Evolutionary conservation across 108 stramenopile species (phyloP).

Genomic region (Schizochytrium sp.): DNA sequence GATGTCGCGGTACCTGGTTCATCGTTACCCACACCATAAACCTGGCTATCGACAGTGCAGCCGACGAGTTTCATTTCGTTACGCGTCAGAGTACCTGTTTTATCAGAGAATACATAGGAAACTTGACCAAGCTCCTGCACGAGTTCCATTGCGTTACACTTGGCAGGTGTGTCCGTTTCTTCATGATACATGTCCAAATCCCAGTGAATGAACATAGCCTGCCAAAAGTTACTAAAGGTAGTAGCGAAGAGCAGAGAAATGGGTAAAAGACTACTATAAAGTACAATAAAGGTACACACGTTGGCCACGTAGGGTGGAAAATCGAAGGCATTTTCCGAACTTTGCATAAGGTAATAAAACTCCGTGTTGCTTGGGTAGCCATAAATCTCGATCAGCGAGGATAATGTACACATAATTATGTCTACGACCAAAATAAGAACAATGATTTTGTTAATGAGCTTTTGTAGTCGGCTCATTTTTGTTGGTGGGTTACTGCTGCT

Average conservation of each 20-base stretch:
- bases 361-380: slow-evolving; percentile 54
- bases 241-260: slow-evolving; percentile 80
- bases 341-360: slow-evolving; percentile 56
- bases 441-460: slow-evolving; percentile 70
- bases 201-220: slow-evolving; percentile 74
- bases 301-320: slow-evolving; percentile 79
- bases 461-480: slow-evolving; percentile 90
- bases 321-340: not conserved
- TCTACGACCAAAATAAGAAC: slow-evolving; percentile 69
- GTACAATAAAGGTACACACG: slow-evolving; percentile 85
- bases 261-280: slow-evolving; percentile 81
- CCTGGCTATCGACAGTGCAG: slow-evolving; percentile 87
- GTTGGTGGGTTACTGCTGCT: slow-evolving; percentile 92
- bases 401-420: slow-evolving; percentile 66
- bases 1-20: not conserved
- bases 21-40: slow-evolving; percentile 79
- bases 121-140: slow-evolving; percentile 68
- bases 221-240: slow-evolving; percentile 75
- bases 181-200: slow-evolving; percentile 78
- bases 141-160: slow-evolving; percentile 68
- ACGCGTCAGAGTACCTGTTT: slow-evolving; percentile 77
- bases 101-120: slow-evolving; percentile 70
- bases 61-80: slow-evolving; percentile 78
- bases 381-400: slow-evolving; percentile 5
- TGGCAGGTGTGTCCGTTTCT: slow-evolving; percentile 74